A percentile compares a stretch with the other conserved stretches of the same genome.
These are phyloP conservation scores for Middelhovenomyces tepae DNA, from an alignment of 805 yeast species.

Conservation along the genomic window DNA sequence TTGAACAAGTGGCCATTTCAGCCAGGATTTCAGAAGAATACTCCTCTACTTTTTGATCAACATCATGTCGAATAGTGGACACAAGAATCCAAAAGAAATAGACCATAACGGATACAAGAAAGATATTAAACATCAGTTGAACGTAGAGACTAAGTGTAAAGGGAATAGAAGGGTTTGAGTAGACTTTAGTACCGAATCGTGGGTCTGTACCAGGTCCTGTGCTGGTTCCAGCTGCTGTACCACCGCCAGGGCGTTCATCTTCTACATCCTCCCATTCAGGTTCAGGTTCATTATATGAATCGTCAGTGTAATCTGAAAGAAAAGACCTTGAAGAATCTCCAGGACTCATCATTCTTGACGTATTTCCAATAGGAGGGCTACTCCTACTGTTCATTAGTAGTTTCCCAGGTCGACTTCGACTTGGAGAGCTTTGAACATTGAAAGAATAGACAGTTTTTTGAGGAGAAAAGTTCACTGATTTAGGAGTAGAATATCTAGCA, in stretches of 20 bases:
- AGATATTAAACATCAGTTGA: slow-evolving; percentile 51
- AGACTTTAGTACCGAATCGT: slow-evolving; percentile 9
- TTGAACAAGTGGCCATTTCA: slow-evolving; percentile 60
- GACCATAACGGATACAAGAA: slow-evolving; percentile 42
- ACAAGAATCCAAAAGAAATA: slow-evolving; percentile 45
- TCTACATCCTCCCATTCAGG: slow-evolving; percentile 18
- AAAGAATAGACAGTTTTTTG: too few species aligned
- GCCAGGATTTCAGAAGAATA: slow-evolving; percentile 51
- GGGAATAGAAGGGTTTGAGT: slow-evolving; percentile 38
- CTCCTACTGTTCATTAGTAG: too few species aligned
- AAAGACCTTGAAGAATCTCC: slow-evolving; percentile 1
- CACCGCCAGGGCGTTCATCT: slow-evolving; percentile 2
- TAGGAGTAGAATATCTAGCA: too few species aligned
- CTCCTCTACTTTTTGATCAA: slow-evolving; percentile 57
- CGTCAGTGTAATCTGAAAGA: neutral
- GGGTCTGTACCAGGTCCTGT: slow-evolving; percentile 8
- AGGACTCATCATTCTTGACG: slow-evolving; percentile 1
- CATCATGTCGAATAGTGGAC: slow-evolving; percentile 55
- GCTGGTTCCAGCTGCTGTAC: slow-evolving; percentile 12
- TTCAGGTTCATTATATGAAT: too few species aligned
- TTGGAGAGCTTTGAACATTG: too few species aligned
- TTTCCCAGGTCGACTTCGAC: too few species aligned
- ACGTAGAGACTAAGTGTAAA: slow-evolving; percentile 51
- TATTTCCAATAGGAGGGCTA: neutral
- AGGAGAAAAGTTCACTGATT: too few species aligned